Percentiles rank a stretch among this genome's conserved stretches.
Conservation (phyloP, 164 flowering plant genomes). For the Santalum album region DNA sequence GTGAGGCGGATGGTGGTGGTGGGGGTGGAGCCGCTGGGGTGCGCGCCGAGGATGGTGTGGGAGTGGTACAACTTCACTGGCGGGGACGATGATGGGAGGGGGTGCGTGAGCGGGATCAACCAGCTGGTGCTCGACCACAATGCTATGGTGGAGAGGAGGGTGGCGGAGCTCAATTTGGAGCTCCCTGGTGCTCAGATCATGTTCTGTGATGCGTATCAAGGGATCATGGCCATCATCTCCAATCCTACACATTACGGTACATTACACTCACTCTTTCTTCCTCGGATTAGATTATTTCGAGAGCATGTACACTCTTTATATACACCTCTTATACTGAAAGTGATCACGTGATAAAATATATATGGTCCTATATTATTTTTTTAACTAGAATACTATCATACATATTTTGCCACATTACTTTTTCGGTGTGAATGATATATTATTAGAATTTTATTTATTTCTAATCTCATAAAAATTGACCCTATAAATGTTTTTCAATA, state of each 20-base stretch:
- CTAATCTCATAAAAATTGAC: too few relatives aligned
- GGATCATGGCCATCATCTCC: slow-evolving; percentile 41
- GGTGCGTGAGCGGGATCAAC: slow-evolving; percentile 42
- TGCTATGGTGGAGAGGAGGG: slow-evolving; percentile 24
- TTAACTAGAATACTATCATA: too few relatives aligned
- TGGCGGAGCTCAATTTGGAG: slow-evolving; percentile 30
- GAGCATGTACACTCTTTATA: too few relatives aligned
- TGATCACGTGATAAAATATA: too few relatives aligned
- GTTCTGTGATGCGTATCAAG: slow-evolving; percentile 62
- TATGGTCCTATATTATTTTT: too few relatives aligned
- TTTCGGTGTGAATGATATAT: too few relatives aligned
- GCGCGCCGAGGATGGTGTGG: slow-evolving; percentile 41
- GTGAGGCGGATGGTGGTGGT: slow-evolving; percentile 43
- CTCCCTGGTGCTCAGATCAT: slow-evolving; percentile 31
- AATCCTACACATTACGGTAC: slow-evolving; percentile 40
- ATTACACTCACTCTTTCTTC: not conserved
- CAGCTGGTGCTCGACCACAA: slow-evolving; percentile 37
- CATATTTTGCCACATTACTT: too few relatives aligned
- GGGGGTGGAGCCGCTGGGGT: slow-evolving; percentile 63
- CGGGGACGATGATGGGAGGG: not conserved
- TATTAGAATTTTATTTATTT: too few relatives aligned
- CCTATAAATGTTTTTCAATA: too few relatives aligned
- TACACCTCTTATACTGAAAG: too few relatives aligned
- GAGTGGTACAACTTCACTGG: slow-evolving; percentile 13
- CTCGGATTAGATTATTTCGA: too few relatives aligned